A percentile compares a stretch with the other conserved stretches of the same genome.
phyloP scores from a whole-genome alignment of 2,329 filamentous ascomycete genomes.

The Calcarisporium arbuscula region DNA sequence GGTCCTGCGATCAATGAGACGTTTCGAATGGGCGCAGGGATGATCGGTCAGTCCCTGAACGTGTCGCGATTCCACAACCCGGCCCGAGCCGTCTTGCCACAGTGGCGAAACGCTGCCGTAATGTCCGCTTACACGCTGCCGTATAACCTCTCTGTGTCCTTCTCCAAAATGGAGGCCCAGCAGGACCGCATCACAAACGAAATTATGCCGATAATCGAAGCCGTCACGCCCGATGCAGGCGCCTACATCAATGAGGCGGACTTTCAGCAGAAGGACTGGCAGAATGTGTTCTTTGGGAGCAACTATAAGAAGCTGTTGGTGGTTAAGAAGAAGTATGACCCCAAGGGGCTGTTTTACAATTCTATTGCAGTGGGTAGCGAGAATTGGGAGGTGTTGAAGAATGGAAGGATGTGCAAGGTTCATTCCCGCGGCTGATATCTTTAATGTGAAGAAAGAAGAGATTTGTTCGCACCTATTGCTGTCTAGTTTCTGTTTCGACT shows the following conservation, averaged over 20 bases:
- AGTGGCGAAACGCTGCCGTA: conserved; percentile 31
- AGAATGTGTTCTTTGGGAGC: conserved; percentile 39
- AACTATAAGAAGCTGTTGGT: conserved; percentile 34
- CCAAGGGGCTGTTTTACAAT: conserved; percentile 40
- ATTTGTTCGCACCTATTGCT: no score
- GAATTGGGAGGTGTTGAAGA: conserved; percentile 32
- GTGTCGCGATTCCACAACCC: conserved; percentile 17
- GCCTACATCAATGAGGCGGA: conserved; percentile 48
- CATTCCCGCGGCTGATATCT: no score
- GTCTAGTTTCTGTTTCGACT: no score
- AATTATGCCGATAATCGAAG: conserved; percentile 18
- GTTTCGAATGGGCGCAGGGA: conserved; percentile 16
- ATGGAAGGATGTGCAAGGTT: conserved; percentile 17
- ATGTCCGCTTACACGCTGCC: conserved; percentile 21
- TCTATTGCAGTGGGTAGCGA: conserved; percentile 44
- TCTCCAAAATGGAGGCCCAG: conserved; percentile 20
- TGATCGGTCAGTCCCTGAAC: conserved; percentile 21
- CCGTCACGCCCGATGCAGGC: conserved; percentile 30
- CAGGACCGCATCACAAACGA: conserved; percentile 24
- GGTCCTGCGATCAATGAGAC: conserved; percentile 9
- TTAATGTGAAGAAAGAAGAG: no score
- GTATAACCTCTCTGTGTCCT: conserved; percentile 19
- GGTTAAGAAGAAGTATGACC: conserved; percentile 45
- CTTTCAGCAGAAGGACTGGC: conserved; percentile 38
- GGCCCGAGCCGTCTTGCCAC: conserved; percentile 32